phyloP scores from a whole-genome alignment of 768 basidiomycete species.

The Mycena sanguinolenta region DNA sequence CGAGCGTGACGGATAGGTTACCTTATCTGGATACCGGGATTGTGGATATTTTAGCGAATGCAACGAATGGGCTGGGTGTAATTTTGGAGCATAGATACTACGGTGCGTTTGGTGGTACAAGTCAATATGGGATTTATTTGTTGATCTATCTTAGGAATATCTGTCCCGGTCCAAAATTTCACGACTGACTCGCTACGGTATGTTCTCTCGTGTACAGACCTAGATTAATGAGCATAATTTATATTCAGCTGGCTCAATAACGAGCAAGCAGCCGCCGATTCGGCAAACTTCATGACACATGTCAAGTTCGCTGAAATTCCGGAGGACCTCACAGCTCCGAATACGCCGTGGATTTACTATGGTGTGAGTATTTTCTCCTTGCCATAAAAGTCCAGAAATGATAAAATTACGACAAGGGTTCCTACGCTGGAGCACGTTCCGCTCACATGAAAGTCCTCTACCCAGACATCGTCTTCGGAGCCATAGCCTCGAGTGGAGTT shows the following conservation, averaged over 20 bases:
- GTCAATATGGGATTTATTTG: constrained; percentile 34
- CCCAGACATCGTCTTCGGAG: constrained; percentile 87
- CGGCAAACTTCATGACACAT: constrained; percentile 88
- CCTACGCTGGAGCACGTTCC: constrained; percentile 93
- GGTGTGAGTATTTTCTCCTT: constrained; percentile 66
- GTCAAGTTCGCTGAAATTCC: constrained; percentile 80
- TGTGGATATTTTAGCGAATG: constrained; percentile 84
- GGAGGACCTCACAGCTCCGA: constrained; percentile 77
- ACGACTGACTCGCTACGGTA: constrained; percentile 87
- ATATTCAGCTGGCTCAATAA: constrained; percentile 84
- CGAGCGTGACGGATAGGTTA: constrained; percentile 76
- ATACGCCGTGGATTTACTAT: constrained; percentile 92
- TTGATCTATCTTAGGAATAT: constrained; percentile 62
- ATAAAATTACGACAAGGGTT: constrained; percentile 63
- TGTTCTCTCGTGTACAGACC: constrained; percentile 18
- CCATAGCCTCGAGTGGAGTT: constrained; percentile 92
- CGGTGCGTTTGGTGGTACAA: constrained; percentile 54
- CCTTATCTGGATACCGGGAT: constrained; percentile 85
- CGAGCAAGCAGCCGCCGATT: constrained; percentile 89
- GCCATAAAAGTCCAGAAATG: constrained; percentile 6
- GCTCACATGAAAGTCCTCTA: constrained; percentile 92
- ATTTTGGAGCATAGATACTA: constrained; percentile 94
- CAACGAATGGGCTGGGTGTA: constrained; percentile 89
- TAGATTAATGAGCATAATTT: constrained; percentile 10
- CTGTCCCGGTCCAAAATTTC: constrained; percentile 81